Base-by-base conservation (phyloP, 2,329 filamentous ascomycete species). In the Orbilia javanica region DNA sequence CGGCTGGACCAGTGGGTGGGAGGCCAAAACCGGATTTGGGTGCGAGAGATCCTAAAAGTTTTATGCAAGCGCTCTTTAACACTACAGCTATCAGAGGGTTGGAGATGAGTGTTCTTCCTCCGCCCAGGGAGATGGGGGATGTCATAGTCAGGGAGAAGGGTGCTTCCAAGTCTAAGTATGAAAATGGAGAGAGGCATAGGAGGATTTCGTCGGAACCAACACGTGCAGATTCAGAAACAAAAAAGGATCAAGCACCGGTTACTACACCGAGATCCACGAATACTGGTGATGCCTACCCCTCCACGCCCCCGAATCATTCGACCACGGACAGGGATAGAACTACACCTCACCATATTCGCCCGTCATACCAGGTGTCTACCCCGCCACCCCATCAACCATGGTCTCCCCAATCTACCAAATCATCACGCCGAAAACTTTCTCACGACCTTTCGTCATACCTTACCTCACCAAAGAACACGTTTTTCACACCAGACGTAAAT, bases 81-180 rank as follows among this genome's bases (percentile, higher is more conserved):
- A 90, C 90, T 0, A 88, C 88, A 10, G 88, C 90, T 10, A 90
- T 91, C 83, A 91, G 90, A 81, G 91, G 91, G 89, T 81, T 92
- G 2, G 90, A 92, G 82, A 92, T 89, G 90, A 84, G 92, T 39
- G 82, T 83, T 73, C 80, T 82, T n/a, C 81, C 83, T 20, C 70
- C 60, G 39, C 70, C 75, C 8, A 55, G 69, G 25, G 67, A 79
- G 6, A 44, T 74, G 22, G 29, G 71, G 22, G 29, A 67, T 50
- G 22, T 69, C 29, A 65, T 39, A 5, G 44, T 48, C 1, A 44
- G 27, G 44, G 53, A 31, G 8, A 29, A 52, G 31, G 39, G 36
- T 39, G 64, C 42, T n/a, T n/a, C 18, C 5, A 36, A 31, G 20
- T n/a, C 8, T 10, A 25, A 18, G 3, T 18, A 64, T n/a, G 46